Evolutionary conservation across 192 early-diverging fungal species (phyloP).

Genomic region (Rhizophagus clarus): DNA sequence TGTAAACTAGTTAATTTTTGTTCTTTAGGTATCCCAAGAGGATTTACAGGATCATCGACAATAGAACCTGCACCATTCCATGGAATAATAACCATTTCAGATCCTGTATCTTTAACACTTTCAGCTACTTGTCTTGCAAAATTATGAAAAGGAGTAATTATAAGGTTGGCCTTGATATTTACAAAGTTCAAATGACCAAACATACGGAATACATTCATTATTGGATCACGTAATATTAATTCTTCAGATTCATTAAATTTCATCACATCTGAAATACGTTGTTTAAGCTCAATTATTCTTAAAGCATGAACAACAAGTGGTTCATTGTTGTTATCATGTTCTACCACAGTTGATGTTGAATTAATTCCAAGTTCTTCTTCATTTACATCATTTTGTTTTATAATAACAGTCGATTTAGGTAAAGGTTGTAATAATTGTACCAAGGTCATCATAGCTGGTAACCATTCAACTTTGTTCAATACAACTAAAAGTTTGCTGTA

Average conservation of each 20-base stretch:
- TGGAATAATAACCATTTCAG: constrained; percentile 57
- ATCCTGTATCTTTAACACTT: constrained; percentile 49
- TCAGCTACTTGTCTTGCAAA: constrained; percentile 69
- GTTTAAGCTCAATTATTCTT: constrained; percentile 74
- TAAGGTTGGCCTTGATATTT: constrained; percentile 60
- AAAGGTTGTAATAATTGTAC: constrained; percentile 34
- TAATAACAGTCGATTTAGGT: neutral
- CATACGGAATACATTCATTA: constrained; percentile 80
- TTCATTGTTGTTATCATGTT: neutral
- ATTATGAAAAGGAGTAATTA: constrained; percentile 61
- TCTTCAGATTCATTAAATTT: constrained; percentile 66
- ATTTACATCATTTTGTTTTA: neutral
- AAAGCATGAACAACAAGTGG: constrained; percentile 59
- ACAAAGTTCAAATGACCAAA: constrained; percentile 80
- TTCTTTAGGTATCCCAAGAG: neutral
- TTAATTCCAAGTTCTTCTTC: neutral
- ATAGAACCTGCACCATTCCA: constrained; percentile 30
- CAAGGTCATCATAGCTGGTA: constrained; percentile 47
- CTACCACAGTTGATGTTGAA: neutral
- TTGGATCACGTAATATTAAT: constrained; percentile 64
- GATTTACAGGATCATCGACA: constrained; percentile 3
- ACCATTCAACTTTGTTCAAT: constrained; percentile 45
- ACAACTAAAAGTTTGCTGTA: constrained; percentile 41
- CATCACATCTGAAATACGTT: constrained; percentile 83
- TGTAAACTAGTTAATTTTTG: constrained; percentile 41